A percentile compares a stretch with the other conserved stretches of the same genome.
Conservation (phyloP, 768 basidiomycete species). For the Rubroboletus satanas region DNA sequence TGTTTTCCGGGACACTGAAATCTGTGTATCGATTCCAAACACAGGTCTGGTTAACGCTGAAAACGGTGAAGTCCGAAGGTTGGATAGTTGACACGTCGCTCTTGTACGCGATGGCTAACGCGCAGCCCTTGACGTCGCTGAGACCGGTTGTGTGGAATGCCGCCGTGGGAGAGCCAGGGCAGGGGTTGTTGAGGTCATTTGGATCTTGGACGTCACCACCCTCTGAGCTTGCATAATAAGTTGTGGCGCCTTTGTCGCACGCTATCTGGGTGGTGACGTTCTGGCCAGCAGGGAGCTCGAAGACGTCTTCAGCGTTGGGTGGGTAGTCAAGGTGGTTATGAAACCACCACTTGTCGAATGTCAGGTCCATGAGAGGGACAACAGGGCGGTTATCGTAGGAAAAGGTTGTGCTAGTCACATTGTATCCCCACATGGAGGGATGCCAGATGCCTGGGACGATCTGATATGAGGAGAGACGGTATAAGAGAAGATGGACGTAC, state of each 20-base stretch:
- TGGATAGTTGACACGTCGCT: slow-evolving; percentile 50
- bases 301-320: slow-evolving; percentile 52
- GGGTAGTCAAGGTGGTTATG: slow-evolving; percentile 57
- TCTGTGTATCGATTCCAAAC: slow-evolving; percentile 69
- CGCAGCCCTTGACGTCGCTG: slow-evolving; percentile 58
- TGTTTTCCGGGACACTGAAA: slow-evolving; percentile 60
- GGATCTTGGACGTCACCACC: slow-evolving; percentile 51
- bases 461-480: not conserved
- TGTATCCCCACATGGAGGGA: slow-evolving; percentile 65
- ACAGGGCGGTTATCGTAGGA: slow-evolving; percentile 64
- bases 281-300: slow-evolving; percentile 58
- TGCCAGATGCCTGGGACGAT: slow-evolving; percentile 44
- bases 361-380: slow-evolving; percentile 34
- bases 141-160: slow-evolving; percentile 56
- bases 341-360: slow-evolving; percentile 54
- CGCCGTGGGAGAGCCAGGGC: slow-evolving; percentile 41
- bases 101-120: slow-evolving; percentile 75
- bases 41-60: slow-evolving; percentile 72
- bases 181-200: slow-evolving; percentile 47
- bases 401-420: slow-evolving; percentile 53
- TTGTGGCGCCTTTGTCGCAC: slow-evolving; percentile 59
- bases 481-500: slow-evolving; percentile 7
- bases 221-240: slow-evolving; percentile 48
- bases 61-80: slow-evolving; percentile 68
- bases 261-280: slow-evolving; percentile 51